Base-by-base conservation (phyloP, 2,329 filamentous ascomycete species). In the Taxawa tesnikishii region DNA sequence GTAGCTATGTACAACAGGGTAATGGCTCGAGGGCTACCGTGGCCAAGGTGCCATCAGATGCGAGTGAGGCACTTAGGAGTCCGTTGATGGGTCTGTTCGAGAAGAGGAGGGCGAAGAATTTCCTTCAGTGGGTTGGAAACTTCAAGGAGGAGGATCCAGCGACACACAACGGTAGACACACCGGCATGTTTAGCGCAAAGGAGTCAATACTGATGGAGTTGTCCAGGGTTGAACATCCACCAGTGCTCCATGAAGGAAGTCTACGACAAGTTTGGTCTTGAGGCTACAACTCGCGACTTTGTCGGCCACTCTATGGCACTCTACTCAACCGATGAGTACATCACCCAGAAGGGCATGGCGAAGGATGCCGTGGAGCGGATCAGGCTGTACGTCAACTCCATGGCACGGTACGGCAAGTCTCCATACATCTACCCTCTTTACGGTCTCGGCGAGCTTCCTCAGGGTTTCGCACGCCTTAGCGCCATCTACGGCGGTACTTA, bases 391-490 rank as follows among this genome's bases (percentile, higher is more conserved):
- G 92, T 88, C 47, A 94, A 94, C 72, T 94, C 87, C 17, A 93
- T 98, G 62, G 84, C 87, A 32, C 77, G 88, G 42, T 96, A 96
- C 62, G 90, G 90, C 62, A 96, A 94, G 65, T 96, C 87, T 9
- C 92, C 90, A 28, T 98, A 96, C 68, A 96, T 98, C 66, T 98
- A 98, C 70, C 92, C 90, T 29, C 77, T 96, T 18, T 98, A 98
- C 65, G 90, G 90, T 40, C 76, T 98, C 30, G 90, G 83, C 55
- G 90, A 98, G 67, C 79, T 98, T 35, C 92, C 90, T 21, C 90
- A 98, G 63, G 88, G 88, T 38, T 98, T 98, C 51, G 90, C 90
- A 42, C 87, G 90, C 59, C 74, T 98, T 33, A 94, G 87, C 25
- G 90, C 90, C 58, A 96, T 98, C 62, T 96, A 98, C 55, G 90